A percentile compares a stretch with the other conserved stretches of the same genome.
Evolutionary conservation across 768 basidiomycete genomes (phyloP).

Genomic region (Phlebiopsis gigantea): DNA sequence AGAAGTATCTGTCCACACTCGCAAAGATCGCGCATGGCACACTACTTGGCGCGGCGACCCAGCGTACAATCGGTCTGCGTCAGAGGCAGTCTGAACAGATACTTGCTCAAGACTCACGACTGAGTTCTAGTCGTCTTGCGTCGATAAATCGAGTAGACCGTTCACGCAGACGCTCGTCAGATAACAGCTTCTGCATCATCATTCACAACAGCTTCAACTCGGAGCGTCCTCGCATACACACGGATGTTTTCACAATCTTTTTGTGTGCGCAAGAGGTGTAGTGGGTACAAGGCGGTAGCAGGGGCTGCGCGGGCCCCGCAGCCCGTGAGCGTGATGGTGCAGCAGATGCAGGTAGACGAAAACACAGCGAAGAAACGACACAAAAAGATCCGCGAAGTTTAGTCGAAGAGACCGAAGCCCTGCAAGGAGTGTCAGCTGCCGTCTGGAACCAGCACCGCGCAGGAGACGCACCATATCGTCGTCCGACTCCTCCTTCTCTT

Average conservation of each 20-base stretch:
- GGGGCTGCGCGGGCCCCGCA: slow-evolving; percentile 2
- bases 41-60: no score
- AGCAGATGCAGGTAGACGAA: slow-evolving; percentile 1
- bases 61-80: no score
- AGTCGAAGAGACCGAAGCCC: slow-evolving; percentile 98
- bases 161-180: no score
- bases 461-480: slow-evolving; percentile 72
- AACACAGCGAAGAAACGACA: slow-evolving; percentile 5
- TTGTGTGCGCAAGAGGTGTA: slow-evolving; percentile 7
- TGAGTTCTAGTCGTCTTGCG: no score
- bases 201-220: neutral
- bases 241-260: slow-evolving; percentile 8
- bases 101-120: no score
- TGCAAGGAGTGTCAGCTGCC: slow-evolving; percentile 23
- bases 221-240: neutral
- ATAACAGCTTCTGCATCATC: no score
- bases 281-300: slow-evolving; percentile 9
- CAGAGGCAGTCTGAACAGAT: no score
- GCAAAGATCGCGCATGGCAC: no score
- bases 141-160: no score
- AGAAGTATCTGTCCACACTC: no score
- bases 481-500: slow-evolving; percentile 87
- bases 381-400: slow-evolving; percentile 30
- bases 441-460: slow-evolving; percentile 1
- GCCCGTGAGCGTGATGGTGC: slow-evolving; percentile 4